Evolutionary conservation across 148 eudicot species (phyloP).

Genomic region (Rhododendron griersonianum): DNA sequence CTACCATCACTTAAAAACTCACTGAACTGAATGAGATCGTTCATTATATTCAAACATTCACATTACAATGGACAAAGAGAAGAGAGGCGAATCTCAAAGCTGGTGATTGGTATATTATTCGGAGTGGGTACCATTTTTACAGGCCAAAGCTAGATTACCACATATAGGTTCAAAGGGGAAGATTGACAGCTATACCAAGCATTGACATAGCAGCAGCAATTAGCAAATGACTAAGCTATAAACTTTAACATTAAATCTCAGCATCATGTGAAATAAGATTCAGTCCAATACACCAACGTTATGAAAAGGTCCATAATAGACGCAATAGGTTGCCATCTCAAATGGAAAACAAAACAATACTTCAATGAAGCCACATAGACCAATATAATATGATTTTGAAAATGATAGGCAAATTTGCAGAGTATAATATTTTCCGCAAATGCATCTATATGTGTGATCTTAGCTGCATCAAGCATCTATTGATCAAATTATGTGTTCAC

Average conservation of each 20-base stretch:
- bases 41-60: not conserved
- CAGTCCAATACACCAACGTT: not conserved
- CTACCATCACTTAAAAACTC: not conserved
- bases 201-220: not conserved
- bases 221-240: not conserved
- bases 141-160: constrained; percentile 2
- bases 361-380: not conserved
- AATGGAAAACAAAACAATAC: not conserved
- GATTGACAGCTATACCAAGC: not conserved
- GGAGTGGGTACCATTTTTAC: not conserved
- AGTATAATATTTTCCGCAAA: not conserved
- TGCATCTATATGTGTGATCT: not conserved
- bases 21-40: not conserved
- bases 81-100: not conserved
- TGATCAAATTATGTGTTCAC: not conserved
- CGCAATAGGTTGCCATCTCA: not conserved
- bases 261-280: not conserved
- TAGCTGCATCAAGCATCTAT: not conserved
- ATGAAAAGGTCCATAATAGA: not conserved
- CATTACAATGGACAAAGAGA: not conserved
- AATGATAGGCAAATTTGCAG: not conserved
- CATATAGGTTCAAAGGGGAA: not conserved
- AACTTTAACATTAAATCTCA: not conserved
- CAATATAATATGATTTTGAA: not conserved
- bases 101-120: not conserved